These are phyloP conservation scores for Arabidopsis suecica DNA, from an alignment of 345 rosid genomes.

Conservation along the genomic window DNA sequence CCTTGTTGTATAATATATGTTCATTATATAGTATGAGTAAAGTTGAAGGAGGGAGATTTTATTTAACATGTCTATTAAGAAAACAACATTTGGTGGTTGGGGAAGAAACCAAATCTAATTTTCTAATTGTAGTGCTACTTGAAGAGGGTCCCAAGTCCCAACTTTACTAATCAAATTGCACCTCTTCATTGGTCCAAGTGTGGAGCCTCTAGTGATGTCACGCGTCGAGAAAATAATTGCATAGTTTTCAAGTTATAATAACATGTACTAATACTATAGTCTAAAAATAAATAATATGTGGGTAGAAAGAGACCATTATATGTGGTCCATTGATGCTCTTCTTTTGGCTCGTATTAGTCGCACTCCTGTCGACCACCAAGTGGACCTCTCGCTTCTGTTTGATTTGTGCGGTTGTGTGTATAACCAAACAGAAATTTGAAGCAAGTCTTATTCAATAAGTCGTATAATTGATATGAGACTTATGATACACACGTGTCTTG, in stretches of 20 bases:
- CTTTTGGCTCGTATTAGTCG: constrained; percentile 27
- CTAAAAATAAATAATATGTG: constrained; percentile 21
- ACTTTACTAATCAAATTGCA: constrained; percentile 29
- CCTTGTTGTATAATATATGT: background rate
- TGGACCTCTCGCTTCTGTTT: constrained; percentile 27
- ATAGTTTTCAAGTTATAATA: constrained; percentile 10
- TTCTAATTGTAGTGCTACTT: constrained; percentile 32
- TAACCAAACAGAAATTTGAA: constrained; percentile 27
- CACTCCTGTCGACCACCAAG: constrained; percentile 35
- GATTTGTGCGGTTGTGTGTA: constrained; percentile 36
- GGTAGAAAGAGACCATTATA: constrained; percentile 38
- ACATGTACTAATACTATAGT: background rate
- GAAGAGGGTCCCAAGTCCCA: constrained; percentile 13
- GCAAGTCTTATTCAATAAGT: constrained; percentile 25
- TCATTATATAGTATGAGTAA: constrained; percentile 2
- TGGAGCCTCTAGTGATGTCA: constrained; percentile 38
- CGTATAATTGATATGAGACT: constrained; percentile 9
- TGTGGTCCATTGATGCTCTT: constrained; percentile 41
- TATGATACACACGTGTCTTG: constrained; percentile 16
- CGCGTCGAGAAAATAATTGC: constrained; percentile 27
- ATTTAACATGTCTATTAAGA: background rate
- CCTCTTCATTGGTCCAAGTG: constrained; percentile 44
- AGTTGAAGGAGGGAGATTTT: background rate
- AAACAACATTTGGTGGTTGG: constrained; percentile 34
- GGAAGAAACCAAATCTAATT: constrained; percentile 44